These are phyloP conservation scores for Neurospora sp. DNA, from an alignment of 2,329 filamentous ascomycete species.

Conservation along the genomic window DNA sequence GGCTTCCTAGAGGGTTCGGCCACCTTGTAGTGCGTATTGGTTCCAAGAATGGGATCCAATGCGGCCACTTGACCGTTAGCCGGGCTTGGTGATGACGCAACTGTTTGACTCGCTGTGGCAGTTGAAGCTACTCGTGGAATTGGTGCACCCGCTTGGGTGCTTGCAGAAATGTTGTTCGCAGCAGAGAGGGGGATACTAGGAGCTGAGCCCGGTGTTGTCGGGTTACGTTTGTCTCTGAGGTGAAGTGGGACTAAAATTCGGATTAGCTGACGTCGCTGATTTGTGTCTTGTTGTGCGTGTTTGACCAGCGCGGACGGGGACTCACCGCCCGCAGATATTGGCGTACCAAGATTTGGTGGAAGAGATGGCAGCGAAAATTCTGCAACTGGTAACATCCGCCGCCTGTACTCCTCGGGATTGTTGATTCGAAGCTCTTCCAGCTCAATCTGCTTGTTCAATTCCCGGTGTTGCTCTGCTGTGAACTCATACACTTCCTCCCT, in stretches of 20 bases:
- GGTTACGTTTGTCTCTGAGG: constrained; percentile 7
- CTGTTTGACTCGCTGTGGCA: background rate
- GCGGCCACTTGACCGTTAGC: background rate
- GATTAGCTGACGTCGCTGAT: constrained; percentile 3
- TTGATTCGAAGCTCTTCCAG: constrained; percentile 13
- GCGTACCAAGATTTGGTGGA: background rate
- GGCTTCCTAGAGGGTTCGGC: background rate
- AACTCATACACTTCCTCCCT: constrained; percentile 56
- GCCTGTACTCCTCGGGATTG: constrained; percentile 14
- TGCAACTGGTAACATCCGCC: background rate
- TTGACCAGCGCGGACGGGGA: constrained; percentile 2
- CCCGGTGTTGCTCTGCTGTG: constrained; percentile 48
- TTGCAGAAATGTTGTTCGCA: background rate
- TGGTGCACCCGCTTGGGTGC: background rate
- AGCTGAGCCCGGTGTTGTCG: background rate
- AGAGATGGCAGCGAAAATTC: background rate
- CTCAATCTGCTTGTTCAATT: constrained; percentile 35
- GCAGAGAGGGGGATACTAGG: background rate
- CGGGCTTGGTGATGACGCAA: background rate
- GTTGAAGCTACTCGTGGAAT: background rate
- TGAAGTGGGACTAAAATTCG: constrained; percentile 13
- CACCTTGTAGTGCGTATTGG: constrained; percentile 9
- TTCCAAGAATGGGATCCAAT: constrained; percentile 7
- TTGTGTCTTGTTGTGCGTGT: background rate
- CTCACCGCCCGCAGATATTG: constrained; percentile 9